These are phyloP conservation scores for Agaricus bisporus DNA, from an alignment of 768 basidiomycete genomes.

Conservation along the genomic window DNA sequence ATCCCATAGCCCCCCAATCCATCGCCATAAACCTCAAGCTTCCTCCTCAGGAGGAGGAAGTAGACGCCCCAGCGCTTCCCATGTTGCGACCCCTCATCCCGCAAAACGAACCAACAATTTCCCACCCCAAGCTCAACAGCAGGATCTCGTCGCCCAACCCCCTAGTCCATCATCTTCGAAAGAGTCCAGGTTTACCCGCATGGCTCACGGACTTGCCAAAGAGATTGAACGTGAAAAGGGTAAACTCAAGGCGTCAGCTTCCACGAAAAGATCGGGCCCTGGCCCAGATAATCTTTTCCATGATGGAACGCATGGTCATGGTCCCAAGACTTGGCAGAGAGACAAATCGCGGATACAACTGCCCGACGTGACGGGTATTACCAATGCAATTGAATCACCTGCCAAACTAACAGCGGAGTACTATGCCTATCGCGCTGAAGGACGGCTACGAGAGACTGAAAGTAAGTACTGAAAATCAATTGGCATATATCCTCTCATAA, in stretches of 20 bases:
- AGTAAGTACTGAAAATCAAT: slow-evolving; percentile 31
- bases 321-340: slow-evolving; percentile 2
- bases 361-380: slow-evolving; percentile 82
- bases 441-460: slow-evolving; percentile 53
- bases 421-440: slow-evolving; percentile 39
- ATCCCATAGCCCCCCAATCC: slow-evolving; percentile 43
- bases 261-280: slow-evolving; percentile 2
- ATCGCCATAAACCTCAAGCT: slow-evolving; percentile 10
- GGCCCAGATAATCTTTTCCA: slow-evolving; percentile 31
- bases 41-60: slow-evolving; percentile 3
- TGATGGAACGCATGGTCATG: slow-evolving; percentile 23
- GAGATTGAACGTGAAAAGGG: slow-evolving; percentile 42
- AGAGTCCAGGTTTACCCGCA: slow-evolving; percentile 53
- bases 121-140: slow-evolving; percentile 28
- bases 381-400: slow-evolving; percentile 71
- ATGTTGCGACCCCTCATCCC: slow-evolving; percentile 29
- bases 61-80: neutral
- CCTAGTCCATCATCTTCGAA: slow-evolving; percentile 49
- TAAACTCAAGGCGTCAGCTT: slow-evolving; percentile 6
- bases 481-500: neutral
- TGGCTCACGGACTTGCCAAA: slow-evolving; percentile 48
- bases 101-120: slow-evolving; percentile 22
- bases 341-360: slow-evolving; percentile 43
- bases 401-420: slow-evolving; percentile 50
- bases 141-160: slow-evolving; percentile 49